Base-by-base conservation (phyloP, 2,329 filamentous ascomycete genomes). In the Tolypocladium tropicale region DNA sequence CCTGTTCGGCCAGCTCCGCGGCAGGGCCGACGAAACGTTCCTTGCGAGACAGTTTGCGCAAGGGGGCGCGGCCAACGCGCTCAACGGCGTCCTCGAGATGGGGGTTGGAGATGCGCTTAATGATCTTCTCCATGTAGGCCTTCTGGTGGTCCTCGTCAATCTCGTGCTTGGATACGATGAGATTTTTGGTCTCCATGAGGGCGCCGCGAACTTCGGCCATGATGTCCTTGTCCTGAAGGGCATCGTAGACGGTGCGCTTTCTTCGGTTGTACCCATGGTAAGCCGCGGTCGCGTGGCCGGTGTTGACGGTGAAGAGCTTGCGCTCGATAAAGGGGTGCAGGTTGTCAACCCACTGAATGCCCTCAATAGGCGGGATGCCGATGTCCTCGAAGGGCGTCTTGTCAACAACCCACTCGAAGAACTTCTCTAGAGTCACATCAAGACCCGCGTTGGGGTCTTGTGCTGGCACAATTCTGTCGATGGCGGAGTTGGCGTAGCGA, bases 291-390 rank as follows among this genome's bases (percentile, higher is more conserved):
- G 94, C 94, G 71, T 99, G 94, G 56, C 91, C 89, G 25, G 94
- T 99, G 83, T 99, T 99, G 81, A 99, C 93, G 25, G 94, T 99
- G 81, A 92, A 99, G 62, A 99, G 86, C 83, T 99, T 99, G 74
- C 94, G 92, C 84, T 99, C 94, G 67, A 99, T 97, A 78, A 93
- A 99, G 57, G 94, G 94, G 69, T 86, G 82, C 33, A 99, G 84
- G 75, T 97, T 81, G 61, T 90, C 85, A 58, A 97, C 94, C 84
- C 90, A 96, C 76, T 95, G 89, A 70, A 97, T 86, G 58, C 92
- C 93, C 62, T 94, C 74, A 67, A 99, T 93, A 21, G 82, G 74
- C 6, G 91, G 92, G 21, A 72, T 69, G 34, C 72, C 72, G 59
- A 81, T 76, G 60, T 86, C 82, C 61, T 85, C 80, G 73, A 97